Conservation (phyloP, 2,329 filamentous ascomycete genomes). For the Pyrenochaeta sp. region DNA sequence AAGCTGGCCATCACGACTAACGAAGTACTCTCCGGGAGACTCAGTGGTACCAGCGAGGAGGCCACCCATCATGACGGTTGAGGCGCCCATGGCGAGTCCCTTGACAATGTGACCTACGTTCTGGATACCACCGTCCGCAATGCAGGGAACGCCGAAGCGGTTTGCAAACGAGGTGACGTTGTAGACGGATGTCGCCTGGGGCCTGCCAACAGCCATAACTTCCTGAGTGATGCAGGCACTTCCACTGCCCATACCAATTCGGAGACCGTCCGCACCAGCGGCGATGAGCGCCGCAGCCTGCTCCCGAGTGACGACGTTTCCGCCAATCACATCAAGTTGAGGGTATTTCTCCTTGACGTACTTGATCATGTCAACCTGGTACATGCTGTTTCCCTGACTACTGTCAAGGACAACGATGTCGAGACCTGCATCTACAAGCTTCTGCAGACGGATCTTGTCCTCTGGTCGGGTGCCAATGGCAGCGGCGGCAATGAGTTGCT, state of each 20-base stretch:
- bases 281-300: slow-evolving; percentile 93
- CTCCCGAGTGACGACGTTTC: slow-evolving; percentile 97
- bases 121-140: slow-evolving; percentile 96
- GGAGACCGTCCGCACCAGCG: slow-evolving; percentile 92
- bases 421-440: slow-evolving; percentile 91
- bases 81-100: slow-evolving; percentile 91
- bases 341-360: slow-evolving; percentile 91
- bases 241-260: slow-evolving; percentile 98
- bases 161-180: slow-evolving; percentile 89
- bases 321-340: slow-evolving; percentile 90
- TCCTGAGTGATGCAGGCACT: slow-evolving; percentile 99
- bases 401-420: slow-evolving; percentile 96
- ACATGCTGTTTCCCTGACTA: slow-evolving; percentile 98
- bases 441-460: slow-evolving; percentile 85
- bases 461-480: slow-evolving; percentile 94
- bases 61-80: slow-evolving; percentile 99
- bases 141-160: slow-evolving; percentile 95
- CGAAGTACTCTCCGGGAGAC: slow-evolving; percentile 95
- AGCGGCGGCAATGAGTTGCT: slow-evolving; percentile 95
- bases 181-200: slow-evolving; percentile 92
- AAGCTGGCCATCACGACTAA: slow-evolving; percentile 94
- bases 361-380: slow-evolving; percentile 98
- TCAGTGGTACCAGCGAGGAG: slow-evolving; percentile 96
- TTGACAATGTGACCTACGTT: slow-evolving; percentile 99
- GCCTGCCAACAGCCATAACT: slow-evolving; percentile 98